Evolutionary conservation across 2,329 filamentous ascomycete species (phyloP).

Genomic region (Hyphodiscus sp.): DNA sequence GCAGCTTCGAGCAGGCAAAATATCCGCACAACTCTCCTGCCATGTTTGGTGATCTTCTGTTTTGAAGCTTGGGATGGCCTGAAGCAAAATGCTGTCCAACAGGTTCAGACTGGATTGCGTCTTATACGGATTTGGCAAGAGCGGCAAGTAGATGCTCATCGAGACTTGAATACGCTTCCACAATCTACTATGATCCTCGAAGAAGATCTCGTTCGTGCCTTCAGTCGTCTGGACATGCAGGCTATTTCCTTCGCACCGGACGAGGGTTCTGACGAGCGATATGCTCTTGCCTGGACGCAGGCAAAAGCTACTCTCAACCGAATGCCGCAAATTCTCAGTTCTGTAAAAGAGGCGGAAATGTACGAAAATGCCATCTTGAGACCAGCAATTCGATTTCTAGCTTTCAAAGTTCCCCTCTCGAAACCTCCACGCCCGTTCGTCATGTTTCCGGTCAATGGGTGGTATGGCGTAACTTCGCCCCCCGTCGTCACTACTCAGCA

Average conservation of each 20-base stretch:
- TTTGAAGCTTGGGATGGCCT: slow-evolving; percentile 48
- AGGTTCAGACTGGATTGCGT: slow-evolving; percentile 16
- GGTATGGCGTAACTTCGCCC: slow-evolving; percentile 10
- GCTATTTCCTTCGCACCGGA: slow-evolving; percentile 6
- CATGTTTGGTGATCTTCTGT: slow-evolving; percentile 40
- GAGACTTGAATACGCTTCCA: not conserved
- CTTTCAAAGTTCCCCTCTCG: slow-evolving; percentile 1
- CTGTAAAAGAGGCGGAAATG: slow-evolving; percentile 7
- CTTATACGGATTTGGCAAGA: slow-evolving; percentile 24
- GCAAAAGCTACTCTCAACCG: slow-evolving; percentile 1
- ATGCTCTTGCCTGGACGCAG: not conserved
- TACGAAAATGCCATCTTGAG: slow-evolving; percentile 9
- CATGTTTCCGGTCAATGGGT: slow-evolving; percentile 10
- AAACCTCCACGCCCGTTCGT: not conserved
- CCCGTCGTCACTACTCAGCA: slow-evolving; percentile 6
- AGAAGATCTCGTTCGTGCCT: slow-evolving; percentile 10
- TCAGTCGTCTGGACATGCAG: slow-evolving; percentile 12
- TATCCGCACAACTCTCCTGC: slow-evolving; percentile 4
- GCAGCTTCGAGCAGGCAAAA: slow-evolving; percentile 4
- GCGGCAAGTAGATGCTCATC: slow-evolving; percentile 1
- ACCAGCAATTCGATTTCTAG: slow-evolving; percentile 8
- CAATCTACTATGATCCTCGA: not conserved
- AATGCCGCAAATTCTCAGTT: slow-evolving; percentile 10
- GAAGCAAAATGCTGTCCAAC: slow-evolving; percentile 10
- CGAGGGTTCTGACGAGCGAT: slow-evolving; percentile 1